Evolutionary conservation across 345 rosid species (phyloP).

Genomic region (Dovyalis caffra): DNA sequence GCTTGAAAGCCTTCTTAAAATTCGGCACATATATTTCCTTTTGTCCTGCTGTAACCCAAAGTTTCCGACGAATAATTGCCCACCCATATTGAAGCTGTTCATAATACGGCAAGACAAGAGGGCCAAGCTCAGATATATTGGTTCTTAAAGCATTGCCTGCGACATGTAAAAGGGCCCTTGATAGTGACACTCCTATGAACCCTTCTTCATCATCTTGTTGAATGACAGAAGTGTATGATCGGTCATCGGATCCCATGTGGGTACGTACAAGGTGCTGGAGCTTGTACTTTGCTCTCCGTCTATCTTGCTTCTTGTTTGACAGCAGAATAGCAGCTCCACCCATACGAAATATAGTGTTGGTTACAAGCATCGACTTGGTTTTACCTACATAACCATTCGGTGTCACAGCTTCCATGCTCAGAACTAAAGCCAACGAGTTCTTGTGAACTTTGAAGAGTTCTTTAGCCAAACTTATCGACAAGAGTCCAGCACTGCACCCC

Average conservation of each 20-base stretch:
- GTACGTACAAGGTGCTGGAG: slow-evolving; percentile 58
- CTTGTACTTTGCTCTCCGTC: slow-evolving; percentile 43
- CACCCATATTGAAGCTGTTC: slow-evolving; percentile 49
- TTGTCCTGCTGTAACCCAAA: slow-evolving; percentile 11
- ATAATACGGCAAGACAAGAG: slow-evolving; percentile 45
- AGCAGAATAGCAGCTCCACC: slow-evolving; percentile 60
- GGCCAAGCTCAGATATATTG: slow-evolving; percentile 51
- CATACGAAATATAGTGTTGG: slow-evolving; percentile 57
- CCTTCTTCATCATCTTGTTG: slow-evolving; percentile 52
- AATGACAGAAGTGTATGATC: slow-evolving; percentile 43
- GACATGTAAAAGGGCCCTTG: slow-evolving; percentile 41
- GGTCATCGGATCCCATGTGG: slow-evolving; percentile 49
- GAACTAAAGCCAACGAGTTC: slow-evolving; percentile 48
- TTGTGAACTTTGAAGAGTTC: slow-evolving; percentile 52
- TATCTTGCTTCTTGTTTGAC: slow-evolving; percentile 50
- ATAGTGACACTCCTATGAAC: slow-evolving; percentile 46
- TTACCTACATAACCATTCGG: slow-evolving; percentile 44
- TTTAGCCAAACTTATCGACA: slow-evolving; percentile 49
- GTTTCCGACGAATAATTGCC: slow-evolving; percentile 30
- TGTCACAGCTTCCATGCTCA: slow-evolving; percentile 57
- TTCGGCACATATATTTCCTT: slow-evolving; percentile 39
- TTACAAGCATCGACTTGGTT: slow-evolving; percentile 51
- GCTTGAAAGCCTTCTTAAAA: slow-evolving; percentile 59
- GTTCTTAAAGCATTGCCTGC: slow-evolving; percentile 50
- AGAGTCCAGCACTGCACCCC: slow-evolving; percentile 64